A percentile compares a stretch with the other conserved stretches of the same genome.
These are phyloP conservation scores for Delitschia confertaspora DNA, from an alignment of 495 filamentous ascomycete genomes.

Conservation along the genomic window DNA sequence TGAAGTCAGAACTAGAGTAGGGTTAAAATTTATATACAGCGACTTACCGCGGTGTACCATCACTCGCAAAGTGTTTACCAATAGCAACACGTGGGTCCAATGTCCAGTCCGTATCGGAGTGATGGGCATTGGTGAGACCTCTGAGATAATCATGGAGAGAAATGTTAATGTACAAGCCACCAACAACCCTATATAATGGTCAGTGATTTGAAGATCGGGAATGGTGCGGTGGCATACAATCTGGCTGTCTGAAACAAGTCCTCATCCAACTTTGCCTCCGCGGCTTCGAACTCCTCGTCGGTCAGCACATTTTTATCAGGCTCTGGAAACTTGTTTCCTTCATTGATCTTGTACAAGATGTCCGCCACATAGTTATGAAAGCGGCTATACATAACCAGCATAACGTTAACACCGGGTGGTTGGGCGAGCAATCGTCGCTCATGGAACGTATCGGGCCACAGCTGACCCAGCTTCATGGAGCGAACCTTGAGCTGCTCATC, in stretches of 20 bases:
- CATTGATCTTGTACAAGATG: constrained; percentile 3
- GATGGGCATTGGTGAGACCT: background rate
- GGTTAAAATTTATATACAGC: too few species aligned
- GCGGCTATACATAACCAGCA: constrained; percentile 8
- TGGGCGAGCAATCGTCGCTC: constrained; percentile 7
- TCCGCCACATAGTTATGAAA: constrained; percentile 11
- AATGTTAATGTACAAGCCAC: constrained; percentile 7
- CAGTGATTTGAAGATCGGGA: too few species aligned
- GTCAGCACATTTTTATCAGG: constrained; percentile 40
- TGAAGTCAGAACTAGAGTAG: too few species aligned
- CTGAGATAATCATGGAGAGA: constrained; percentile 5
- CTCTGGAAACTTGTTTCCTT: background rate
- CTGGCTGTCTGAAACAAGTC: constrained; percentile 5
- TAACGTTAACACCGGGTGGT: constrained; percentile 28
- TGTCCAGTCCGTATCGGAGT: constrained; percentile 1
- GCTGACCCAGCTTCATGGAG: constrained; percentile 4
- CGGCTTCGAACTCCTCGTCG: background rate
- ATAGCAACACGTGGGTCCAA: constrained; percentile 5
- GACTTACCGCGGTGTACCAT: too few species aligned
- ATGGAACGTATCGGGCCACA: constrained; percentile 11
- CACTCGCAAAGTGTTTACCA: background rate
- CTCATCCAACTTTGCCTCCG: background rate
- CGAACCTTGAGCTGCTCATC: constrained; percentile 2
- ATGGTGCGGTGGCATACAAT: too few species aligned
- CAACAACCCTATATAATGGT: too few species aligned